Evolutionary conservation across 2,329 filamentous ascomycete species (phyloP).

Genomic region (Annulohypoxylon truncatum): DNA sequence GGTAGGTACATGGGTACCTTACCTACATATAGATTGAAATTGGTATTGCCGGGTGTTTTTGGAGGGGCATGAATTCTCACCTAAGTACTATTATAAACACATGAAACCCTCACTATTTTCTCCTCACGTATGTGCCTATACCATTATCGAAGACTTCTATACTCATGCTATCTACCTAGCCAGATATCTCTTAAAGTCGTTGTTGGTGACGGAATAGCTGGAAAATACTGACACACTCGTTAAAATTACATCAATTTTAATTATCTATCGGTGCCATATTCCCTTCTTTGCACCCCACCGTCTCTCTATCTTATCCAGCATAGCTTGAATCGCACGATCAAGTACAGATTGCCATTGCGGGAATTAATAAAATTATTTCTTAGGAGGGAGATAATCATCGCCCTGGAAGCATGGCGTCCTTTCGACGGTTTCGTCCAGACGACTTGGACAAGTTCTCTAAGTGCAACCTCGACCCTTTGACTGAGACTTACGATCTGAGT

Average conservation of each 20-base stretch:
- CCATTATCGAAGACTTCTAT: no score
- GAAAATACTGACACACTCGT: no score
- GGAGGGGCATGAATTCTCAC: neutral
- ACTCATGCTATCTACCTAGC: no score
- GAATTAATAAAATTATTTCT: neutral
- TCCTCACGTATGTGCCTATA: neutral
- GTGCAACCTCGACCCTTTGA: conserved; percentile 94
- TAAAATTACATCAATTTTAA: neutral
- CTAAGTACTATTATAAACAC: no score
- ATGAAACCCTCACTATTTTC: neutral
- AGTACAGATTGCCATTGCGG: neutral
- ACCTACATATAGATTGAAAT: neutral
- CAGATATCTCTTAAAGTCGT: no score
- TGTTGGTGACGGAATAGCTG: no score
- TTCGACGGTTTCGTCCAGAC: conserved; percentile 84
- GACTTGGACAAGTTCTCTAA: conserved; percentile 92
- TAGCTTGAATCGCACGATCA: conserved; percentile 5
- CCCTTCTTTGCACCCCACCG: neutral
- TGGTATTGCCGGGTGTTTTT: neutral
- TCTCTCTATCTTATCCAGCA: neutral
- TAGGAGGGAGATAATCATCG: neutral
- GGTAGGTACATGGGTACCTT: neutral
- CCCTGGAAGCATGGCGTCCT: conserved; percentile 75
- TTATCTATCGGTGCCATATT: neutral
- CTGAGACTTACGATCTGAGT: conserved; percentile 95